These are phyloP conservation scores for Scheffersomyces lignosus DNA, from an alignment of 805 yeast species.

Conservation along the genomic window DNA sequence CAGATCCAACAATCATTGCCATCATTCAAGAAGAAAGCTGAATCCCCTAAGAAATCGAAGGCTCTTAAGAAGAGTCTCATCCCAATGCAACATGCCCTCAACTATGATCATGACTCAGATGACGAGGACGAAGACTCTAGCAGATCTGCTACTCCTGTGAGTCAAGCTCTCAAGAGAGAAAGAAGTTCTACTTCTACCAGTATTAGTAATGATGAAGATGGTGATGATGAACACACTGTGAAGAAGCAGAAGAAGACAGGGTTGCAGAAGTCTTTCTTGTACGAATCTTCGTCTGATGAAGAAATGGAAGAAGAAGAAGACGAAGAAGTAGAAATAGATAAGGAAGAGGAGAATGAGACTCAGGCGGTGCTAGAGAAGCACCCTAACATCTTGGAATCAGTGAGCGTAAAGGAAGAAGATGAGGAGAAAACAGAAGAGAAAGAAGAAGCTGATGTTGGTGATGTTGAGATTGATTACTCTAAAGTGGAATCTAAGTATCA, in stretches of 20 bases:
- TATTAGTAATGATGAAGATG: conserved; percentile 9
- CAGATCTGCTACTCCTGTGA: conserved; percentile 36
- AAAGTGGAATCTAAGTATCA: conserved; percentile 38
- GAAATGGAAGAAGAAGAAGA: conserved; percentile 25
- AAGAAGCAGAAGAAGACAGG: conserved; percentile 27
- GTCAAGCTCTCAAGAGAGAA: conserved; percentile 28
- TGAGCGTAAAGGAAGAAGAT: conserved; percentile 17
- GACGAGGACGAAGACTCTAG: conserved; percentile 38
- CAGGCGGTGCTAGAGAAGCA: conserved; percentile 6
- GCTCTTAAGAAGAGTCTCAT: conserved; percentile 32
- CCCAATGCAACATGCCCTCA: conserved; percentile 58
- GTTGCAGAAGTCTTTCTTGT: conserved; percentile 28
- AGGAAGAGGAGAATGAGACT: no score
- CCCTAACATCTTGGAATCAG: no score
- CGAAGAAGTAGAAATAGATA: conserved; percentile 15
- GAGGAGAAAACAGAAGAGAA: conserved; percentile 21
- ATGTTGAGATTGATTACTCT: conserved; percentile 25
- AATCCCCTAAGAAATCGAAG: conserved; percentile 4
- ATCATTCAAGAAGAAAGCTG: conserved; percentile 31
- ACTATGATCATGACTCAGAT: conserved; percentile 37
- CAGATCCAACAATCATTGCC: conserved; percentile 25
- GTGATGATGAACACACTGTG: conserved; percentile 12
- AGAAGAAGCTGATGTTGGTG: conserved; percentile 16
- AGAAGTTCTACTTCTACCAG: conserved; percentile 26
- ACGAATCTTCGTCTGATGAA: conserved; percentile 37